These are phyloP conservation scores for Hymenochaete sp. DNA, from an alignment of 1,284 basidiomycete species.

Conservation along the genomic window DNA sequence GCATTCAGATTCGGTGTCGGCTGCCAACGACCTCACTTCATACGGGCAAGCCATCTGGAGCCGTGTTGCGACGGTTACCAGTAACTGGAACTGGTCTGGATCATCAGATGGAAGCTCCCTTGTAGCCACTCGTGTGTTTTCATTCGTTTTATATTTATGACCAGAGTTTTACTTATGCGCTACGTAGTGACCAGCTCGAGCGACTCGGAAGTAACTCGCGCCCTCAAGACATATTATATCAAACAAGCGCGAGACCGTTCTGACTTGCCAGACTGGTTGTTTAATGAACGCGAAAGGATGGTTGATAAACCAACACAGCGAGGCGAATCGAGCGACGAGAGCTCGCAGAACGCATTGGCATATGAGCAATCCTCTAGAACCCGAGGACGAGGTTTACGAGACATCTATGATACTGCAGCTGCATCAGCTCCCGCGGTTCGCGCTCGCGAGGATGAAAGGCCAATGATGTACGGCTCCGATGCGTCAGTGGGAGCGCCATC, in stretches of 20 bases:
- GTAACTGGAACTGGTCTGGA: conserved; percentile 9
- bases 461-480: conserved; percentile 14
- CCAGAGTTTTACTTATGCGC: too few relatives aligned
- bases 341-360: not conserved
- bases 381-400: conserved; percentile 3
- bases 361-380: not conserved
- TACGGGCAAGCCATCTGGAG: conserved; percentile 43
- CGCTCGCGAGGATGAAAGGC: not conserved
- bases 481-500: conserved; percentile 23
- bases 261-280: conserved; percentile 63
- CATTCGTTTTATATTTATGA: too few relatives aligned
- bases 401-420: conserved; percentile 7
- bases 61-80: conserved; percentile 38
- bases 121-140: too few relatives aligned
- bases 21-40: conserved; percentile 9
- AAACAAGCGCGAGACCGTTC: conserved; percentile 46
- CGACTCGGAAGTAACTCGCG: conserved; percentile 53
- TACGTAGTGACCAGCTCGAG: conserved; percentile 24
- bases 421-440: conserved; percentile 1
- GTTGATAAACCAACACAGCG: conserved; percentile 18
- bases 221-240: conserved; percentile 60
- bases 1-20: conserved; percentile 1
- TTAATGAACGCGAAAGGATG: conserved; percentile 46
- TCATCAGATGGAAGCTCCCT: not conserved
- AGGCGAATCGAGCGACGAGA: not conserved